A percentile compares a stretch with the other conserved stretches of the same genome.
phyloP scores from a whole-genome alignment of 2,329 filamentous ascomycete genomes.

The Colletotrichum sp. region DNA sequence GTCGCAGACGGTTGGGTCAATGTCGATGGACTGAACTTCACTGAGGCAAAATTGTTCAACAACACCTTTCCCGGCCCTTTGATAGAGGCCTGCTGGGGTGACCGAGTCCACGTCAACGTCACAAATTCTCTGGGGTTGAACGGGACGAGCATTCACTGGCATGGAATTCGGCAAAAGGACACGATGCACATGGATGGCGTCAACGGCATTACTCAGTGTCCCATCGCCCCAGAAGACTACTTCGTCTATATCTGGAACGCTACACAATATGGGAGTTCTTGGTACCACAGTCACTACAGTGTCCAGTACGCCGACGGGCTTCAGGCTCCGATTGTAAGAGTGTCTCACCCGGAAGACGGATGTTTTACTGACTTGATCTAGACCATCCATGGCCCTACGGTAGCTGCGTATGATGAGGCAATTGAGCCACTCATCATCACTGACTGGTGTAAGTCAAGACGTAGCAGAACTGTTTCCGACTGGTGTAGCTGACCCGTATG shows the following conservation, averaged over 20 bases:
- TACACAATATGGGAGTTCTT: slow-evolving; percentile 41
- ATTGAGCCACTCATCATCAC: slow-evolving; percentile 20
- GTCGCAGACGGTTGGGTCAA: slow-evolving; percentile 22
- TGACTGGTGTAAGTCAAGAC: slow-evolving; percentile 17
- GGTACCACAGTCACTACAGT: slow-evolving; percentile 47
- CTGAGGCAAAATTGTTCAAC: slow-evolving; percentile 29
- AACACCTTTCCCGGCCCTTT: slow-evolving; percentile 30
- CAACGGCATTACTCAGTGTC: slow-evolving; percentile 51
- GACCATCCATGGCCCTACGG: slow-evolving; percentile 22
- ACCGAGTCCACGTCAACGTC: slow-evolving; percentile 55
- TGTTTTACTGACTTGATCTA: neutral
- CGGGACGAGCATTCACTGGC: slow-evolving; percentile 61
- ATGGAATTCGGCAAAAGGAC: slow-evolving; percentile 53
- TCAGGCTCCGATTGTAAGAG: slow-evolving; percentile 55
- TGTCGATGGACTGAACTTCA: slow-evolving; percentile 27
- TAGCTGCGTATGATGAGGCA: slow-evolving; percentile 18
- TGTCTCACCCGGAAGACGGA: neutral
- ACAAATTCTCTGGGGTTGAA: slow-evolving; percentile 59
- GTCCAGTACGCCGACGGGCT: slow-evolving; percentile 56
- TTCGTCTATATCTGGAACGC: slow-evolving; percentile 31
- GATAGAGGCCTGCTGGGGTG: slow-evolving; percentile 34
- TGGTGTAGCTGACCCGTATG: neutral
- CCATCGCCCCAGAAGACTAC: slow-evolving; percentile 53
- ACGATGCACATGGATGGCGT: slow-evolving; percentile 29
- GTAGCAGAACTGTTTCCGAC: neutral